These are phyloP conservation scores for Leonotis leonurus DNA, from an alignment of 257 asterid genomes.

Conservation along the genomic window DNA sequence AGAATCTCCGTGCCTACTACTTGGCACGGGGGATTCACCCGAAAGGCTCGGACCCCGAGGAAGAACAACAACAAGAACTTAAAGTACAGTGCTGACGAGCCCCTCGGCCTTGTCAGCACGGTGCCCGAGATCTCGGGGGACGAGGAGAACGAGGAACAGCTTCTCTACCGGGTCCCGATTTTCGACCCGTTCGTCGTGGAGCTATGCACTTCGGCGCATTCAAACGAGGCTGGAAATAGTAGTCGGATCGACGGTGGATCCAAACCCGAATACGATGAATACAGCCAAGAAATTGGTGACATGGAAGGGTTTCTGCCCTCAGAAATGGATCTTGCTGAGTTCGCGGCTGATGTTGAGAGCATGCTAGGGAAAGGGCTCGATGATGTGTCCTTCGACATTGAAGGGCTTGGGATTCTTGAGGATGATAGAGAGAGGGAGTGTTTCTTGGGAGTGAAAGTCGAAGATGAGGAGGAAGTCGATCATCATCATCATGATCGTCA, in stretches of 20 bases:
- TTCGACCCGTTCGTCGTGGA: constrained; percentile 52
- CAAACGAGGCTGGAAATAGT: constrained; percentile 15
- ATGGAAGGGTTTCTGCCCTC: constrained; percentile 50
- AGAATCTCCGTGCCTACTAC: constrained; percentile 31
- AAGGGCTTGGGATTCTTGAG: constrained; percentile 52
- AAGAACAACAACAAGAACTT: constrained; percentile 18
- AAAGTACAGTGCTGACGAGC: neutral
- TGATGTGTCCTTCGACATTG: constrained; percentile 54
- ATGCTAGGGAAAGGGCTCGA: constrained; percentile 72
- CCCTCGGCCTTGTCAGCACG: neutral
- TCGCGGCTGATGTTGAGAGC: constrained; percentile 76
- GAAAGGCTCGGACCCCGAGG: constrained; percentile 66
- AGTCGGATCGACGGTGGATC: neutral
- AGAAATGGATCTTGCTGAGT: constrained; percentile 75
- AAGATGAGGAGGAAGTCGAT: constrained; percentile 53
- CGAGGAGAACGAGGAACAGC: constrained; percentile 57
- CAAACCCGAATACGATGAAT: neutral
- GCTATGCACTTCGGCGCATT: constrained; percentile 26
- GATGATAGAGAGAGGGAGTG: constrained; percentile 10
- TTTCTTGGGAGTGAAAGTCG: constrained; percentile 30
- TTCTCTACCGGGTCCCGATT: constrained; percentile 61
- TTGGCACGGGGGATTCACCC: constrained; percentile 62
- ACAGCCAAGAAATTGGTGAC: constrained; percentile 11
- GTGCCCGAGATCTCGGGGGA: constrained; percentile 56
- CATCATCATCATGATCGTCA: too few relatives aligned